Percentiles rank a stretch among this genome's conserved stretches.
These are phyloP conservation scores for Pholiota microspora DNA, from an alignment of 768 basidiomycete genomes.

Conservation along the genomic window DNA sequence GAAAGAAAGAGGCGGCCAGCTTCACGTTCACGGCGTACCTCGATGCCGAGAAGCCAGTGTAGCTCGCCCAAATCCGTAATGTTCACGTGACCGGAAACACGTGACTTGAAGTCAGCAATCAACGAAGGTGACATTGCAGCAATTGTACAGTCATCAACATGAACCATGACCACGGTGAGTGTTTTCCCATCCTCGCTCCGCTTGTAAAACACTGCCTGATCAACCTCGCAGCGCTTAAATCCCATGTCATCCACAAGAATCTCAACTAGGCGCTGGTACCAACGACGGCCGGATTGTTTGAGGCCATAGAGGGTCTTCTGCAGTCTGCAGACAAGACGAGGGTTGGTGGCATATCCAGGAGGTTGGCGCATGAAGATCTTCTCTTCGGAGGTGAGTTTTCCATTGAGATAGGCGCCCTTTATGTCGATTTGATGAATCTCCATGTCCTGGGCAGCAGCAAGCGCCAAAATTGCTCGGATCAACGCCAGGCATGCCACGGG, in stretches of 20 bases:
- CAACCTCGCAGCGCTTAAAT: too few species aligned
- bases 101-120: not conserved
- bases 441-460: conserved; percentile 26
- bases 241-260: too few species aligned
- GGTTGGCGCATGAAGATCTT: too few species aligned
- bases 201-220: too few species aligned
- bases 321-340: conserved; percentile 20
- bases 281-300: too few species aligned
- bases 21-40: conserved; percentile 20
- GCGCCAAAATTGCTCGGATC: too few species aligned
- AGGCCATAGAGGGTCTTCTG: too few species aligned
- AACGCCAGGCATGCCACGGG: conserved; percentile 23
- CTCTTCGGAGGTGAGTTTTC: too few species aligned
- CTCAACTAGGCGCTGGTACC: too few species aligned
- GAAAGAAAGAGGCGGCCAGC: conserved; percentile 16
- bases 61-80: too few species aligned
- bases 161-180: conserved; percentile 17
- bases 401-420: conserved; percentile 37
- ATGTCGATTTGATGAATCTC: conserved; percentile 40
- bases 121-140: not conserved
- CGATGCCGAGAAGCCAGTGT: conserved; percentile 30
- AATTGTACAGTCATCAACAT: conserved; percentile 18
- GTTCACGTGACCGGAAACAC: not conserved
- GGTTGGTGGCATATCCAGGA: conserved; percentile 25
- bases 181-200: conserved; percentile 9